These are phyloP conservation scores for Mycena rosella DNA, from an alignment of 768 basidiomycete species.

Conservation along the genomic window DNA sequence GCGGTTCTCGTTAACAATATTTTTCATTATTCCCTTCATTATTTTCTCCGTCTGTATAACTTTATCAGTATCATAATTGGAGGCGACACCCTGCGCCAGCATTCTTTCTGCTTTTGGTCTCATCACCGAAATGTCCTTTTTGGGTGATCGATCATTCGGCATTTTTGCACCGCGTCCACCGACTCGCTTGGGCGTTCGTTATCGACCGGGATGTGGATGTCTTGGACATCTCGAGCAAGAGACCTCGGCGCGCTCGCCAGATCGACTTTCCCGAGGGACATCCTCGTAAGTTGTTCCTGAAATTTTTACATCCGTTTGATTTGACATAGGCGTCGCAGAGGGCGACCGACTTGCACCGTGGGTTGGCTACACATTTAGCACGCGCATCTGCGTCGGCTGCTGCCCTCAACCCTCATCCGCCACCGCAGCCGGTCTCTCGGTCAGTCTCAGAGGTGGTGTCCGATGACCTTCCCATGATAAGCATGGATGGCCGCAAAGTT, in stretches of 20 bases:
- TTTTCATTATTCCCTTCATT: constrained; percentile 16
- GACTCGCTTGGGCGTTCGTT: not conserved
- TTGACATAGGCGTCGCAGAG: constrained; percentile 1
- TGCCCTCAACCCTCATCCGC: constrained; percentile 2
- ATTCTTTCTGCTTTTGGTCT: too few species aligned
- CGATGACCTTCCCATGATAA: constrained; percentile 66
- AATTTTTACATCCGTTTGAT: not conserved
- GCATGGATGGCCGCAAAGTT: constrained; percentile 70
- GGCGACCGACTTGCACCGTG: constrained; percentile 2
- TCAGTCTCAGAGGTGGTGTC: constrained; percentile 42
- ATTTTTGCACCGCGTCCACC: not conserved
- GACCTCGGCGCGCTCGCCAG: not conserved
- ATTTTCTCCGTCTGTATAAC: too few species aligned
- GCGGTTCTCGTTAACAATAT: not conserved
- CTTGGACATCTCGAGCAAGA: constrained; percentile 5
- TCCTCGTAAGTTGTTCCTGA: constrained; percentile 14
- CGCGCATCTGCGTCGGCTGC: constrained; percentile 33
- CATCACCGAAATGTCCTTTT: too few species aligned
- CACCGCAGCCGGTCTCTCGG: constrained; percentile 3
- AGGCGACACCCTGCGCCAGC: too few species aligned
- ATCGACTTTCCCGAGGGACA: not conserved
- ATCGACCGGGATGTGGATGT: constrained; percentile 18
- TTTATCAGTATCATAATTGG: not conserved
- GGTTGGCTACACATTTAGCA: constrained; percentile 28
- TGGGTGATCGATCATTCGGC: not conserved